phyloP scores from a whole-genome alignment of 768 basidiomycete genomes.

The Sistotremastrum niveocremeum region DNA sequence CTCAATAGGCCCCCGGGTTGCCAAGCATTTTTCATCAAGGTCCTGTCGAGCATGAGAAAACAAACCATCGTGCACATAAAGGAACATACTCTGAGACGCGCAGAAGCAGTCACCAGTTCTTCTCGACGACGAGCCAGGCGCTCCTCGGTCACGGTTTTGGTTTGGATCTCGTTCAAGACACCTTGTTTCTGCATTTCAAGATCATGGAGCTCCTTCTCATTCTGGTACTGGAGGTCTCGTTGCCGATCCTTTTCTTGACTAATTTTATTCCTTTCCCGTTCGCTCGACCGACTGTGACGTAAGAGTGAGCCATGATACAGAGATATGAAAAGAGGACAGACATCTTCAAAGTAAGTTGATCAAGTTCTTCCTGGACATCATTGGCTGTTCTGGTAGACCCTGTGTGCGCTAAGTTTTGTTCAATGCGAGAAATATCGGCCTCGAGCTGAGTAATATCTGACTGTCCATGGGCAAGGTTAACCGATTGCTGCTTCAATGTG shows the following conservation, averaged over 20 bases:
- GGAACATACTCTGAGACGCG: constrained; percentile 28
- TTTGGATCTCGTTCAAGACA: constrained; percentile 2
- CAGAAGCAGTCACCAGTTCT: constrained; percentile 9
- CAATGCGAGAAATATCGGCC: constrained; percentile 48
- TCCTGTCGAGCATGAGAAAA: constrained; percentile 29
- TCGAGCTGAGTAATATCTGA: constrained; percentile 45
- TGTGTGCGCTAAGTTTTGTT: constrained; percentile 51
- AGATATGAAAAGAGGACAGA: constrained; percentile 22
- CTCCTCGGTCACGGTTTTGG: neutral
- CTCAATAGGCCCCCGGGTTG: constrained; percentile 53
- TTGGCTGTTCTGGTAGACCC: constrained; percentile 75
- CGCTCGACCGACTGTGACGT: constrained; percentile 41
- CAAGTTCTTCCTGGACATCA: constrained; percentile 72
- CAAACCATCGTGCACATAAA: neutral
- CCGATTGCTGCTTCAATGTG: constrained; percentile 46
- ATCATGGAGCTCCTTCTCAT: constrained; percentile 47
- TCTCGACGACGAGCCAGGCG: too few relatives aligned
- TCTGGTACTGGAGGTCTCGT: constrained; percentile 32
- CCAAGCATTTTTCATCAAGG: constrained; percentile 43
- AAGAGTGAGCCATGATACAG: neutral
- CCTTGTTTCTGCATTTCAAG: constrained; percentile 42
- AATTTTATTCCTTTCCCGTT: constrained; percentile 47
- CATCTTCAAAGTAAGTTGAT: constrained; percentile 49
- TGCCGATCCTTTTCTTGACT: constrained; percentile 50
- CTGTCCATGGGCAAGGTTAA: constrained; percentile 42